Evolutionary conservation across 1,284 basidiomycete genomes (phyloP).

Genomic region (Fomitiporia mediterranea): DNA sequence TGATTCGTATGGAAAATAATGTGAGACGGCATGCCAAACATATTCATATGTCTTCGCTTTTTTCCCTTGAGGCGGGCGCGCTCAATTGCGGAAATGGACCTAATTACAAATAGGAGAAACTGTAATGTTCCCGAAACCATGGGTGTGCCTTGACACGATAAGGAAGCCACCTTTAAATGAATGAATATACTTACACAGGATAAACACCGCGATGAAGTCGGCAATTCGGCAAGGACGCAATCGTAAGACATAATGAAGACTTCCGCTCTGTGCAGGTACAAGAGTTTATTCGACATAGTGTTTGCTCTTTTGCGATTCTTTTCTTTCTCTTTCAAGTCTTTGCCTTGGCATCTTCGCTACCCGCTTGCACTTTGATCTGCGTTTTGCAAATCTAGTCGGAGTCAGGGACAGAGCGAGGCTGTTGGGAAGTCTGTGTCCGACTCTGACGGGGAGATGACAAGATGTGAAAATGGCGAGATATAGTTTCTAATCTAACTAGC

Average conservation of each 20-base stretch:
- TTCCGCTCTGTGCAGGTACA: no score
- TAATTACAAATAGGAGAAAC: background rate
- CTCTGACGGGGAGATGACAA: background rate
- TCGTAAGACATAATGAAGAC: background rate
- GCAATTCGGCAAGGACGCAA: background rate
- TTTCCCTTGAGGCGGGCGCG: no score
- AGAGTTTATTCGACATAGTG: background rate
- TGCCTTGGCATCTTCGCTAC: background rate
- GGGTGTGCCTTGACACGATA: slow-evolving; percentile 4
- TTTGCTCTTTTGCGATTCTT: background rate
- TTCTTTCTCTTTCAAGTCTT: background rate
- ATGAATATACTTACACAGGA: background rate
- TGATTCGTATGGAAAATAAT: no score
- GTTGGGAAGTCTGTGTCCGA: background rate
- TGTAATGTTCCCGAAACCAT: slow-evolving; percentile 2
- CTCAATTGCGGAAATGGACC: background rate
- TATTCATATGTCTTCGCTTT: no score
- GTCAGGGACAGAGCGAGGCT: background rate
- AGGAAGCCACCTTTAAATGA: background rate
- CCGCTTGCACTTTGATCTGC: background rate
- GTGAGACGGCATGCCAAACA: no score
- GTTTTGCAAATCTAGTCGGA: background rate
- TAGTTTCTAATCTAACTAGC: no score
- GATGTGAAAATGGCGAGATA: background rate
- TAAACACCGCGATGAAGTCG: slow-evolving; percentile 5